phyloP scores from a whole-genome alignment of 169 alveolate species.

The Eimeria praecox region DNA sequence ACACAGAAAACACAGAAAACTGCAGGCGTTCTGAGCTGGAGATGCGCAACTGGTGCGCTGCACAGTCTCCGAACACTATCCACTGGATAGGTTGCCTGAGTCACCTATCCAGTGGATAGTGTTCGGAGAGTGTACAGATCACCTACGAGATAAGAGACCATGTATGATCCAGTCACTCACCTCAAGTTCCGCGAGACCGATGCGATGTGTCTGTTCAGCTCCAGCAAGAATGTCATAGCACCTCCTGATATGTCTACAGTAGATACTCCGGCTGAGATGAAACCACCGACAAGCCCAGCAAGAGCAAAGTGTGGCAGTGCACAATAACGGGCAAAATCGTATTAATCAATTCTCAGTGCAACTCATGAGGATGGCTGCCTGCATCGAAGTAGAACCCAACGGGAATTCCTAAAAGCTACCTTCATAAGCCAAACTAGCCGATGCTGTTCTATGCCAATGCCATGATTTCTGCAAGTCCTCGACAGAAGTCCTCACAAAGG shows the following conservation, averaged over 20 bases:
- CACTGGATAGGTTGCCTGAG: background rate
- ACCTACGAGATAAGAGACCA: too few species aligned
- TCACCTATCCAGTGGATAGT: background rate
- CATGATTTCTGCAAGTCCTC: slow-evolving; percentile 31
- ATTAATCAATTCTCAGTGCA: background rate
- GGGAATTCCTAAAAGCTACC: background rate
- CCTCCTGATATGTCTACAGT: slow-evolving; percentile 55
- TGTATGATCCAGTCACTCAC: background rate
- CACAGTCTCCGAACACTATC: background rate
- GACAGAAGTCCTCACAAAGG: slow-evolving; percentile 34
- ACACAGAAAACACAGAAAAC: background rate
- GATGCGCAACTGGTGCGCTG: background rate
- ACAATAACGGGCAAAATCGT: background rate
- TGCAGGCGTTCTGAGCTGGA: background rate
- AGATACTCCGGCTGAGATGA: background rate
- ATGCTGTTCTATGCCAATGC: background rate
- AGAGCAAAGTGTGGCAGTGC: background rate
- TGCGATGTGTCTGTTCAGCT: slow-evolving; percentile 1
- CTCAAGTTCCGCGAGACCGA: background rate
- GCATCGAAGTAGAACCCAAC: background rate
- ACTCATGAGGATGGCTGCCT: background rate
- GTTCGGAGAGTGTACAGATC: background rate
- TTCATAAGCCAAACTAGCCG: background rate
- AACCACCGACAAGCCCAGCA: background rate
- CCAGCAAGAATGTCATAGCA: slow-evolving; percentile 55